Evolutionary conservation across 2,329 filamentous ascomycete species (phyloP).

Genomic region (Colletotrichum sp.): DNA sequence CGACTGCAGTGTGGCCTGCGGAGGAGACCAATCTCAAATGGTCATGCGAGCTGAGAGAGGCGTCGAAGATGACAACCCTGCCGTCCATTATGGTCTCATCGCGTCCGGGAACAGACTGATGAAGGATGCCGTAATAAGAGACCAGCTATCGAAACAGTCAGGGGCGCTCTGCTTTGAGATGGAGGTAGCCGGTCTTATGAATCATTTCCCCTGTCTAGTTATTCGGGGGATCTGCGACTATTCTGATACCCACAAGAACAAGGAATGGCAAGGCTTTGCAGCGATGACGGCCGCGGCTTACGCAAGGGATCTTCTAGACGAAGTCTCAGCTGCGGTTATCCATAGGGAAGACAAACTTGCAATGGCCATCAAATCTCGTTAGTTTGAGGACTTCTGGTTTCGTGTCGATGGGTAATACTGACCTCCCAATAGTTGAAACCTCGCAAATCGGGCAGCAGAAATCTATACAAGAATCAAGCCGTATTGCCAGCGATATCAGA

Average conservation of each 20-base stretch:
- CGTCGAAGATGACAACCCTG: neutral
- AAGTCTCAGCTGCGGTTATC: too few relatives aligned
- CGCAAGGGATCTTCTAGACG: slow-evolving; percentile 13
- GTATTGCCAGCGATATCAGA: too few relatives aligned
- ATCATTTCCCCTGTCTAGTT: slow-evolving; percentile 35
- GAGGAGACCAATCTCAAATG: neutral
- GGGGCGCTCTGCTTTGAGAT: slow-evolving; percentile 27
- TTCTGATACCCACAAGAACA: slow-evolving; percentile 42
- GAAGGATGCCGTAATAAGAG: slow-evolving; percentile 34
- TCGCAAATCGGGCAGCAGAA: too few relatives aligned
- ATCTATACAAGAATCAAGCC: too few relatives aligned
- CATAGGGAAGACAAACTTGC: too few relatives aligned
- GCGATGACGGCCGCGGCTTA: slow-evolving; percentile 36
- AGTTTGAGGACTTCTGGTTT: too few relatives aligned
- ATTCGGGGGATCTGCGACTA: slow-evolving; percentile 47
- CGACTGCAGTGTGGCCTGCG: neutral
- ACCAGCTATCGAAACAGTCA: slow-evolving; percentile 14
- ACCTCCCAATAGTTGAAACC: too few relatives aligned
- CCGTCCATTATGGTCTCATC: slow-evolving; percentile 28
- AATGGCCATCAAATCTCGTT: too few relatives aligned
- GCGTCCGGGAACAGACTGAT: slow-evolving; percentile 41
- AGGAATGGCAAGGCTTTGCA: slow-evolving; percentile 40
- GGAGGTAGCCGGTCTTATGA: slow-evolving; percentile 33
- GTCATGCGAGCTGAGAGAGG: neutral
- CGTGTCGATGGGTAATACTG: too few relatives aligned